Evolutionary conservation across 768 basidiomycete species (phyloP), one percentile per base, ranked within the genome.

Genomic region (Royoungia palumana): DNA sequence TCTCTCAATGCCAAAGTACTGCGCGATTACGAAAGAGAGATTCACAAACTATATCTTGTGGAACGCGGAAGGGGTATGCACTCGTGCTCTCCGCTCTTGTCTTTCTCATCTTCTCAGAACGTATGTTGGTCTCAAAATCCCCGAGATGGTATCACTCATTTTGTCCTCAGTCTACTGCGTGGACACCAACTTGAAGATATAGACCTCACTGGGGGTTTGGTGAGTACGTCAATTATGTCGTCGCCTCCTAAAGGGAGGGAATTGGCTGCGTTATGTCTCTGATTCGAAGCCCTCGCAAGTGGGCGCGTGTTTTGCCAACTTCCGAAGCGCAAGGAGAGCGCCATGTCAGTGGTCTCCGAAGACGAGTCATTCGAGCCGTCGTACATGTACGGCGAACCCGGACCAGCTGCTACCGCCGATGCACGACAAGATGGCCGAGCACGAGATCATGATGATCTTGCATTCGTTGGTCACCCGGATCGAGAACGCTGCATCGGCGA

Each of bases 71-170:
- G 87, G 69, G 88, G 88, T 88, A 45, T 32, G 80, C 69, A 16
- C 0, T 13, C 17, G 2, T 30, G 16, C 20, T 0, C 0, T 2
- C 35, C 9, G 13, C 11, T 44, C 37, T 25, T 25, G 24, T 25
- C 24, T 25, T 25, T 8, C 24, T 20, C 45, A 20, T 27, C 2
- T 44, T 50, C 16, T 32, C 61, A 95, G 94, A 98, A 61, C 86
- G 95, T 12, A 75, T 93, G 34, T 72, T 99, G 47, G 96, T 11
- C 74, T 98, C 43, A 95, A 98, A 69, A 76, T 89, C 1, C 91
- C 93, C 2, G 95, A 97, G 68, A 76, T 79, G 54, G 73, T 98
- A 19, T 89, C 91, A n/a, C 66, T 85, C 16, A 75, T 97, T 38
- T n/a, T 98, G 91, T 66, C 92, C 95, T 0, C 72, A 66, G 21